Evolutionary conservation across 1,139 yeast genomes (phyloP).

Genomic region (Saccharomyces hybrid): DNA sequence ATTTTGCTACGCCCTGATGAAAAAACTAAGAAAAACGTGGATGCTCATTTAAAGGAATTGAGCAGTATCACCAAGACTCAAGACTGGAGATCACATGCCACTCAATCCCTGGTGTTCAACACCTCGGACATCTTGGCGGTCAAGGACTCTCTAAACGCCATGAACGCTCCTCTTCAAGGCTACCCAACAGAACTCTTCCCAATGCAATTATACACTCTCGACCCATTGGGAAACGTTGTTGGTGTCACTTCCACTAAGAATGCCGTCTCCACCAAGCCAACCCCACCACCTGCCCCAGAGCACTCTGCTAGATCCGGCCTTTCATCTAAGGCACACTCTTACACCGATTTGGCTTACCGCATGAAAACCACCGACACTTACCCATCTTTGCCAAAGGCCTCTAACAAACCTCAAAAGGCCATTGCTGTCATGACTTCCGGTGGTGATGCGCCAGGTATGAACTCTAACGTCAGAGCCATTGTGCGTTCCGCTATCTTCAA

Average conservation of each 20-base stretch:
- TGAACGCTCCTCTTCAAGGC: conserved; percentile 28
- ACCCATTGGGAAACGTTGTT: conserved; percentile 47
- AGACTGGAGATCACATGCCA: conserved; percentile 35
- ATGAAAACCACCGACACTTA: conserved; percentile 17
- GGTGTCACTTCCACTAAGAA: conserved; percentile 59
- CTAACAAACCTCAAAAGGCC: conserved; percentile 18
- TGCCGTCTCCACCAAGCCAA: conserved; percentile 49
- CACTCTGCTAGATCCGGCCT: conserved; percentile 12
- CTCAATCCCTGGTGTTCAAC: conserved; percentile 31
- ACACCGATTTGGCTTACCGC: conserved; percentile 22
- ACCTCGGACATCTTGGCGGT: conserved; percentile 27
- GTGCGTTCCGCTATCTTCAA: conserved; percentile 81
- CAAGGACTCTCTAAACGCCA: conserved; percentile 25
- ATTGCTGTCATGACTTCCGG: conserved; percentile 97
- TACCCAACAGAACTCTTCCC: conserved; percentile 59
- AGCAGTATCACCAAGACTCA: conserved; percentile 12
- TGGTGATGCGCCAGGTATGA: conserved; percentile 98
- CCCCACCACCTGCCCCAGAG: conserved; percentile 16
- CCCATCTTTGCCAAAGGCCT: conserved; percentile 19
- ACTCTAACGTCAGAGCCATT: conserved; percentile 78
- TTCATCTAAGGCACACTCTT: conserved; percentile 26
- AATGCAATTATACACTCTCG: conserved; percentile 56
- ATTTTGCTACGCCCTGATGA: conserved; percentile 14
- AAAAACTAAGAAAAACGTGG: conserved; percentile 15
- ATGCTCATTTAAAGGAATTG: conserved; percentile 13